Evolutionary conservation across 371 early-diverging fungal species (phyloP), one percentile per base, ranked within the genome.

Genomic region (Lichtheimia ramosa): DNA sequence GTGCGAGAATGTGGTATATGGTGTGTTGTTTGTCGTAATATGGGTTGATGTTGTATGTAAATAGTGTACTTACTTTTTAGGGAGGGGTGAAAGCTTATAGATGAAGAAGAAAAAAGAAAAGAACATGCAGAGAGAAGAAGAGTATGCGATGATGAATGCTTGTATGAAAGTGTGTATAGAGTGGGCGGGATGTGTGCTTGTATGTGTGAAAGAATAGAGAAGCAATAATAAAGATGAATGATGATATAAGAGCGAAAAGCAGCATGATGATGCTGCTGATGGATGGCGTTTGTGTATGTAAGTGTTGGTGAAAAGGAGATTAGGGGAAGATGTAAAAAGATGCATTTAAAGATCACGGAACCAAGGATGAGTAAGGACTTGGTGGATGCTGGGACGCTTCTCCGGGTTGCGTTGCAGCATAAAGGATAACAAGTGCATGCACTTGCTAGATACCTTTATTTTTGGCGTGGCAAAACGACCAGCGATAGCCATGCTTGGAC

Each of bases 321-420:
- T 34, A 34, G 34, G 34, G 10, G 34, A 8, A 27, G 27, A 27
- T 27, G 27, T 14, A 41, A 25, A 15, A 24, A 5, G 51, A 15
- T 25, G 21, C 25, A 15, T 51, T 27, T 25, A 51, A 12, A 51
- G 51, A 10, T 57, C 58, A 39, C 49, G 51, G 39, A 80, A 52
- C 91, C 91, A 92, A 42, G 87, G 83, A 61, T 92, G 91, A 12
- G 50, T 62, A 5, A 75, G 51, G 13, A 91, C 83, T 63, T 91
- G 84, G 18, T 80, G 69, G 48, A 90, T 82, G 14, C 81, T 87
- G 3, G 84, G 82, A 23, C 93, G 75, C 23, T 77, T 61, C 20
- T 74, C 72, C 4, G 88, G 84, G 34, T 78, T 58, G 64, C 83
- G 84, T 46, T 75, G 73, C 56, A 93, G 65, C 84, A 93, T 81